Conservation (phyloP, 2,329 filamentous ascomycete species). For the Talaromyces sp. region DNA sequence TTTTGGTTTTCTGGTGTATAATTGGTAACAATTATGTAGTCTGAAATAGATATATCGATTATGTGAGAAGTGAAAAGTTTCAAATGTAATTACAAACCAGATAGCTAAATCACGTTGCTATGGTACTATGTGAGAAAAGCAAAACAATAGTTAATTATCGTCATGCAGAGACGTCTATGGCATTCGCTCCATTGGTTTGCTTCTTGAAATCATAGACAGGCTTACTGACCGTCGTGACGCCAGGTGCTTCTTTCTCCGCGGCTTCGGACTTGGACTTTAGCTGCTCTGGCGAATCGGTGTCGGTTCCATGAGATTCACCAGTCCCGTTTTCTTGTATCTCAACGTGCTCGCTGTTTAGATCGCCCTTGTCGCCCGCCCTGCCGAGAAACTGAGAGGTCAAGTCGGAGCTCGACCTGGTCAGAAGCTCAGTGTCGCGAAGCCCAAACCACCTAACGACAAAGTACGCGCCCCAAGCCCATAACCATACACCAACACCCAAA, state of each 20-base stretch:
- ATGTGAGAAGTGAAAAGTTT: not conserved
- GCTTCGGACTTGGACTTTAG: not conserved
- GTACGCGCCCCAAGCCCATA: slow-evolving; percentile 11
- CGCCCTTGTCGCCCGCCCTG: not conserved
- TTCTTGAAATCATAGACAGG: not conserved
- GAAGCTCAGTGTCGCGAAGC: slow-evolving; percentile 1
- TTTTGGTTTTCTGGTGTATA: not conserved
- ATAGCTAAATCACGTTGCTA: not conserved
- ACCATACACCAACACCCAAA: slow-evolving; percentile 6
- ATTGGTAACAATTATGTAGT: not conserved
- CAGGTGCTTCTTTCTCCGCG: not conserved
- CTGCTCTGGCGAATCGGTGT: not conserved
- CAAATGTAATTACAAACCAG: not conserved
- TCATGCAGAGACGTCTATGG: not conserved
- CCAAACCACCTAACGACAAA: slow-evolving; percentile 6
- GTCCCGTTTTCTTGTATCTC: not conserved
- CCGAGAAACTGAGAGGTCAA: slow-evolving; percentile 51
- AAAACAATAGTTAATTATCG: not conserved
- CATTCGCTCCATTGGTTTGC: not conserved
- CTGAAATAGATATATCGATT: not conserved
- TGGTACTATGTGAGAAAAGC: not conserved
- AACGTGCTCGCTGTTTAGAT: not conserved
- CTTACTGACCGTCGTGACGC: not conserved
- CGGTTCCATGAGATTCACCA: not conserved
- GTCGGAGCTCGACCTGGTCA: slow-evolving; percentile 3